Evolutionary conservation across 2,329 filamentous ascomycete genomes (phyloP).

Genomic region (Beauveria brongniartii): DNA sequence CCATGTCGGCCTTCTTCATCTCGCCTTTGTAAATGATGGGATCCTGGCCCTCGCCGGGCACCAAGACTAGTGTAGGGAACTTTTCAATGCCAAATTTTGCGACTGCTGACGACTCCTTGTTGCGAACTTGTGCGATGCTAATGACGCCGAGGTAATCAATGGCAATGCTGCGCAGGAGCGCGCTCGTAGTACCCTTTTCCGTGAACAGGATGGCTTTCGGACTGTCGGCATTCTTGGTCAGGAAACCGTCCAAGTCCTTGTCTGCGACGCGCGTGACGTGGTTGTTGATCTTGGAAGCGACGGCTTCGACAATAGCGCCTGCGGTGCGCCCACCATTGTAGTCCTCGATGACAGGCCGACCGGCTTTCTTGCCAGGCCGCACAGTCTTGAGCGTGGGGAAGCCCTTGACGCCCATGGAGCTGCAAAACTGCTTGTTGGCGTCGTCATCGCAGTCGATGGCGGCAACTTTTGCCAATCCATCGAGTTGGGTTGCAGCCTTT

Average conservation of each 20-base stretch:
- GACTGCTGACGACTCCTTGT: conserved; percentile 67
- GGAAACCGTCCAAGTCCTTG: conserved; percentile 68
- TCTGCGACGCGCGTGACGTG: conserved; percentile 76
- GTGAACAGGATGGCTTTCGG: conserved; percentile 89
- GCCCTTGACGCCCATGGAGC: conserved; percentile 77
- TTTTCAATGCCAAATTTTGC: conserved; percentile 67
- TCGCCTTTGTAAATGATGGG: conserved; percentile 71
- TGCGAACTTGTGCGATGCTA: conserved; percentile 70
- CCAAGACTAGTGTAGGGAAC: conserved; percentile 72
- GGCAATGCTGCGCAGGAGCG: conserved; percentile 73
- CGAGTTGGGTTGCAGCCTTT: conserved; percentile 80
- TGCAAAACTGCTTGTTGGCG: conserved; percentile 80
- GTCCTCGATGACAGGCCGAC: conserved; percentile 75
- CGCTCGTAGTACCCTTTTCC: conserved; percentile 81
- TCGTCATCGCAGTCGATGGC: conserved; percentile 95
- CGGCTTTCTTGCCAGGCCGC: conserved; percentile 68
- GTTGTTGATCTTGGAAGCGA: conserved; percentile 84
- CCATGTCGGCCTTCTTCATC: conserved; percentile 74
- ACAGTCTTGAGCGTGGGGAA: conserved; percentile 96
- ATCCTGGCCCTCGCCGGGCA: conserved; percentile 63
- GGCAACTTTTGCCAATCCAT: conserved; percentile 89
- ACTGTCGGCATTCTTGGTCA: conserved; percentile 56
- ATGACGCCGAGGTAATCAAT: conserved; percentile 84
- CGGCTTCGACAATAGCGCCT: conserved; percentile 79
- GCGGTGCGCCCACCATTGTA: conserved; percentile 79